Evolutionary conservation across 2,329 filamentous ascomycete genomes (phyloP), one percentile per base, ranked within the genome.

Genomic region (Ophiostoma triangulosporum): DNA sequence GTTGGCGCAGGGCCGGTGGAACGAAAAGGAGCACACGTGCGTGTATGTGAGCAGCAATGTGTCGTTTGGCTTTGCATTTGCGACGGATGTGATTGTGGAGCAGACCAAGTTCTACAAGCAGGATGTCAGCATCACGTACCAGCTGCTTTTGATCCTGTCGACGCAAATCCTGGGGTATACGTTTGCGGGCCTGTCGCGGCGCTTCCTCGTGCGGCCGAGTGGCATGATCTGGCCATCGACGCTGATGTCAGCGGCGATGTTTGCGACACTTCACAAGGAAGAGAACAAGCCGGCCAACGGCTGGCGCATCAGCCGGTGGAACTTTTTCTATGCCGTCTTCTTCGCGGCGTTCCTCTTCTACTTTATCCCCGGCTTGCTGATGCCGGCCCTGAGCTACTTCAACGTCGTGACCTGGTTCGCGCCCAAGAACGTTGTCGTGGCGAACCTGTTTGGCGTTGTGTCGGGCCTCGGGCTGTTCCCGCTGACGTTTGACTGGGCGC

Each of bases 151-250:
- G 40, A 93, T 86, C 0, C 74, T 95, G 15, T 93, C 88, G 3
- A 93, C 88, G 0, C 88, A 95, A 64, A 86, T 93, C 27, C 71
- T 94, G 32, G 88, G 88, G 14, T 94, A 94, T 65, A 83, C 88
- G 3, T 88, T 95, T 64, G 88, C 88, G 50, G 88, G 88, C 2
- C 73, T 95, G 43, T 86, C 86, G 2, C 76, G 88, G 54, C 80
- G 86, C 50, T 93, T 89, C 64, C 74, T 95, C 4, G 88, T 95
- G 27, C 80, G 87, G 26, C 88, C 88, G 0, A 86, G 85, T 57
- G 86, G 86, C 56, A 94, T 95, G 85, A 88, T 95, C 48, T 95
- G 88, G 88, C 88, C 88, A 1, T 84, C 85, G 22, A 94, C 88
- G 0, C 72, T 95, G 50, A 89, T 91, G 75, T 91, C 88, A 20